Percentiles rank a stretch among this genome's conserved stretches.
phyloP scores from a whole-genome alignment of 1,139 yeast genomes.

The Geotrichum europaeum region DNA sequence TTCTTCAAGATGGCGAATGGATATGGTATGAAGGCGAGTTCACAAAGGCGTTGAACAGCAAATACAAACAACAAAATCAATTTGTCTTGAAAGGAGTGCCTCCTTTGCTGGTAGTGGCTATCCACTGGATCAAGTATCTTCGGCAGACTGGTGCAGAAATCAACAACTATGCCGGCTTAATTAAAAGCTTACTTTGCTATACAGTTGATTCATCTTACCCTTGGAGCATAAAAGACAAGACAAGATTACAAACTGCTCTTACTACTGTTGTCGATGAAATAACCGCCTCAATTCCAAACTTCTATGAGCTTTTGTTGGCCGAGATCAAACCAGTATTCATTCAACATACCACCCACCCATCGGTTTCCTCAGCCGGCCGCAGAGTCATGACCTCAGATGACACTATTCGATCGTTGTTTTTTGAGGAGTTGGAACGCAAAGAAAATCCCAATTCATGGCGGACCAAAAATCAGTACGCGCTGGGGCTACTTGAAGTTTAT shows the following conservation, averaged over 20 bases:
- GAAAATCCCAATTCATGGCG: constrained; percentile 34
- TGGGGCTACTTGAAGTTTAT: constrained; percentile 34
- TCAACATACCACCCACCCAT: constrained; percentile 17
- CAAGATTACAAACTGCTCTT: neutral
- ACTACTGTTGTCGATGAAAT: neutral
- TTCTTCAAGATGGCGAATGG: constrained; percentile 21
- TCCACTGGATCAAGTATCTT: constrained; percentile 6
- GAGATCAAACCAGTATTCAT: constrained; percentile 19
- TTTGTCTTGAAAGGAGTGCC: constrained; percentile 11
- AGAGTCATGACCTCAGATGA: constrained; percentile 10
- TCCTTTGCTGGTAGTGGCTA: constrained; percentile 8
- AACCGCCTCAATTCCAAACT: neutral
- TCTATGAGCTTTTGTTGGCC: neutral
- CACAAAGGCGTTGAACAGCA: constrained; percentile 11
- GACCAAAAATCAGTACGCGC: constrained; percentile 23
- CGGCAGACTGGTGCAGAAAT: neutral
- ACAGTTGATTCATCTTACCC: constrained; percentile 7
- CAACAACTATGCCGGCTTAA: neutral
- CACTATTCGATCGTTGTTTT: neutral
- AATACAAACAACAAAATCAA: constrained; percentile 6
- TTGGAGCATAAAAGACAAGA: constrained; percentile 1
- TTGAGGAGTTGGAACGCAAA: constrained; percentile 1
- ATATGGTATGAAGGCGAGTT: constrained; percentile 22
- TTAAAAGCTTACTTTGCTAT: constrained; percentile 9
- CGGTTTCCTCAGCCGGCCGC: constrained; percentile 22